Base-by-base conservation (phyloP, 306 rosid species). In the Rosa lucieae region DNA sequence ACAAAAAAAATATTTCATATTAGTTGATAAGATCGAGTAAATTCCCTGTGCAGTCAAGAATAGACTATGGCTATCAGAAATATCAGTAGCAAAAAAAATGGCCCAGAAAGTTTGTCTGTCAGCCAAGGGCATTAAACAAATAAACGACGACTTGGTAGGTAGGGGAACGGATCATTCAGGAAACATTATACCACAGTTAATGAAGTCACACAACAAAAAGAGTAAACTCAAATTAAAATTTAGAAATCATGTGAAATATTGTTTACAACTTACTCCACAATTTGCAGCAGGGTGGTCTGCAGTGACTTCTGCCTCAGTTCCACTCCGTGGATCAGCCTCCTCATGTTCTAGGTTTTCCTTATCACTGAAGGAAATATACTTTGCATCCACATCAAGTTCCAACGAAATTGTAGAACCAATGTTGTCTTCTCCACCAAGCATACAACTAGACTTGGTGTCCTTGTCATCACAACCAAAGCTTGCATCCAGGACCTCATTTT, bases 241-340 rank as follows among this genome's bases (percentile, higher is more conserved):
- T 55, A 69, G 71, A 79, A 9, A 15, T 51, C 48, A 6, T 32
- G 43, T 63, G 74, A 48, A 76, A 86, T 75, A 71, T 44, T 12
- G 61, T 74, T 67, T n/a, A 75, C 77, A 86, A 83, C 99, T 86
- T 89, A 95, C 99, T 65, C 83, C 84, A 78, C 67, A 78, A 81
- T 84, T 88, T 67, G 85, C 80, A 52, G 62, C 71, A 84, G 86
- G 88, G 86, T 80, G 84, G 48, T 76, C 80, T 42, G 82, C 81
- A 44, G 85, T 39, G 74, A 75, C 81, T 80, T 86, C 93, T 26
- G 84, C 85, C 72, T 76, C 83, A 81, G 68, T 70, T 51, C 81
- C 74, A 86, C 82, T 72, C 52, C 15, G 83, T 68, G 70, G 67
- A 77, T 80, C 92, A 85, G 84, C 79, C 83, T 90, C 94, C 66